Percentiles rank a stretch among this genome's conserved stretches.
Conservation (phyloP, 768 basidiomycete genomes). For the Termitomyces sp. region DNA sequence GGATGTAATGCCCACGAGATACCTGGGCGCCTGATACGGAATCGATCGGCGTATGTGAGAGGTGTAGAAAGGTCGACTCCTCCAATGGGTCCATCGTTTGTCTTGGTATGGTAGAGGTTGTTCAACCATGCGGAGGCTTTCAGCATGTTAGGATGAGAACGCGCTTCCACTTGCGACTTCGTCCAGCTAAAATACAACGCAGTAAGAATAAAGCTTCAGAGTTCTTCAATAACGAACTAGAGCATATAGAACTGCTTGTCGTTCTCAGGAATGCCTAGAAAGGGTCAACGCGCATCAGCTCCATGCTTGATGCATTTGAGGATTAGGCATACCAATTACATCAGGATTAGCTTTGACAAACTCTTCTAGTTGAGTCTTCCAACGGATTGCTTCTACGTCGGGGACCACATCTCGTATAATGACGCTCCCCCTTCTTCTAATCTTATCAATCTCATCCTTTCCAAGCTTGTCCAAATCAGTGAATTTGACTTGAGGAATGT, state of each 20-base stretch:
- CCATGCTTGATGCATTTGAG: neutral
- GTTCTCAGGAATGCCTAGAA: constrained; percentile 45
- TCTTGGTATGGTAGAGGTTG: constrained; percentile 49
- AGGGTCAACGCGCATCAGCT: neutral
- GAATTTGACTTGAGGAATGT: constrained; percentile 60
- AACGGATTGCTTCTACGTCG: constrained; percentile 46
- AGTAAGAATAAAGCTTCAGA: neutral
- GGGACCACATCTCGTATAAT: constrained; percentile 60
- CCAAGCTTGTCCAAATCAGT: constrained; percentile 43
- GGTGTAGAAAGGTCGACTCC: constrained; percentile 59
- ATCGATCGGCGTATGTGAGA: constrained; percentile 67
- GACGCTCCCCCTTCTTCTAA: constrained; percentile 53
- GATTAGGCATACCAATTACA: constrained; percentile 39
- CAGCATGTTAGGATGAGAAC: constrained; percentile 63
- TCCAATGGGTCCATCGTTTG: constrained; percentile 28
- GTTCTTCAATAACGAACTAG: constrained; percentile 40
- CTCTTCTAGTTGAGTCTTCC: constrained; percentile 52
- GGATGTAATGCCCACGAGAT: constrained; percentile 46
- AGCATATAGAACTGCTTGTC: constrained; percentile 72
- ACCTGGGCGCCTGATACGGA: constrained; percentile 70
- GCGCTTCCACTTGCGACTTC: constrained; percentile 58
- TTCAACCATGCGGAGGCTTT: constrained; percentile 56
- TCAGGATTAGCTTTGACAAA: constrained; percentile 55
- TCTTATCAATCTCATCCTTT: constrained; percentile 38
- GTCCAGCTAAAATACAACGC: constrained; percentile 27